Conservation (phyloP, 2,329 filamentous ascomycete genomes). For the Hortaea sp. region DNA sequence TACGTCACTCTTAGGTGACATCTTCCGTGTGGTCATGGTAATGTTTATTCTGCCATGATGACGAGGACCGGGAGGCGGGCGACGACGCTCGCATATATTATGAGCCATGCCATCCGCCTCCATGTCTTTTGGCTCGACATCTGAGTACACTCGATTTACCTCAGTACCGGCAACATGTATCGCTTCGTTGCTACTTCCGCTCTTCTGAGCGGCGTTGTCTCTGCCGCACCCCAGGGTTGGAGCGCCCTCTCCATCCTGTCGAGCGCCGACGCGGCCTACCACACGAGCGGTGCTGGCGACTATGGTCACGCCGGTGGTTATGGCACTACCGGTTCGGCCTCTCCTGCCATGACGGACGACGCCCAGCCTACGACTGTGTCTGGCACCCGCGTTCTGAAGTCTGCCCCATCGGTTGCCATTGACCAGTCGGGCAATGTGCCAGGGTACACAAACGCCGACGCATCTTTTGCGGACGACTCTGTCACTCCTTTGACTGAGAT, state of each 20-base stretch:
- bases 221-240: conserved; percentile 24
- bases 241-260: not conserved
- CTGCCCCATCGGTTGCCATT: conserved; percentile 6
- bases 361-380: not conserved
- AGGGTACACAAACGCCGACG: conserved; percentile 37
- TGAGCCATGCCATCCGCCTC: too few species aligned
- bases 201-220: conserved; percentile 15
- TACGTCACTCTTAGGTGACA: too few species aligned
- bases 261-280: not conserved
- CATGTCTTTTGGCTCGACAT: too few species aligned
- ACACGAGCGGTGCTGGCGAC: conserved; percentile 10
- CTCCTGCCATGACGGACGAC: not conserved
- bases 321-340: not conserved
- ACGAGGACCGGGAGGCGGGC: too few species aligned
- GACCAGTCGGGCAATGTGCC: conserved; percentile 21
- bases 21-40: too few species aligned
- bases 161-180: too few species aligned
- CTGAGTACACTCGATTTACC: too few species aligned
- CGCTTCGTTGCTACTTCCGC: conserved; percentile 7
- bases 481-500: conserved; percentile 24
- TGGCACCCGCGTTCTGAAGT: not conserved
- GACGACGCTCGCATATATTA: too few species aligned
- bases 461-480: conserved; percentile 29
- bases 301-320: not conserved
- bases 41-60: too few species aligned